Evolutionary conservation across 2,329 filamentous ascomycete species (phyloP), one percentile per base, ranked within the genome.

Genomic region (Talaromyces amestolkiae): DNA sequence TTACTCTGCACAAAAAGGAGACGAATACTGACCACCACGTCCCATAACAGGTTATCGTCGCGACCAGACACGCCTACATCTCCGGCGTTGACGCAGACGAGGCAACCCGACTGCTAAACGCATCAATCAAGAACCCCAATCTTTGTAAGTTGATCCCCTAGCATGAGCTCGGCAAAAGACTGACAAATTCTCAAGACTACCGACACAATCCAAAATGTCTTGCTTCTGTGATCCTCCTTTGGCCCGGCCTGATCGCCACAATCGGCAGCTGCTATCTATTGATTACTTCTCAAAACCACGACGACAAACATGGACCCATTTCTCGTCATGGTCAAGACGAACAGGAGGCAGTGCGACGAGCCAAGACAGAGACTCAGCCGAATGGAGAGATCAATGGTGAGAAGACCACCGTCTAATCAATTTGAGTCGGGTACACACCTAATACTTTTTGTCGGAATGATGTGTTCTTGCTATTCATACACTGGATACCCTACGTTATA

Each of bases 151-250:
- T 15, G 8, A 7, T n/a, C 7, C 13, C 24, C 13, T 19, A 27
- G 24, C 11, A 11, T 7, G 19, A 27, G 1, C 9, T 41, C 3
- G 6, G 8, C 13, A 31, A 10, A n/a, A n/a, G 37, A 45, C 37
- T 56, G 10, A 43, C 17, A 61, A 37, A 31, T 51, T 22, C 22
- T 39, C 7, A 33, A 71, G 72, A 72, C 41, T 87, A 87, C 69
- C 74, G 79, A 22, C 72, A 82, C 19, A 86, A 86, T 65, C 79
- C 78, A 0, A 75, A 83, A 10, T 82, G 81, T 9, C 71, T 87
- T 63, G 82, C 83, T 1, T 81, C 81, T 45, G 79, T 82, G 3
- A 82, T 86, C 0, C 81, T 86, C 24, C 69, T 83, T 17, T 87
- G 85, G 85, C 75, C 81, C 0, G 85, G 84, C 0, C 79, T 81